Conservation (phyloP, 495 filamentous ascomycete species). For the Xylaria nigripes region DNA sequence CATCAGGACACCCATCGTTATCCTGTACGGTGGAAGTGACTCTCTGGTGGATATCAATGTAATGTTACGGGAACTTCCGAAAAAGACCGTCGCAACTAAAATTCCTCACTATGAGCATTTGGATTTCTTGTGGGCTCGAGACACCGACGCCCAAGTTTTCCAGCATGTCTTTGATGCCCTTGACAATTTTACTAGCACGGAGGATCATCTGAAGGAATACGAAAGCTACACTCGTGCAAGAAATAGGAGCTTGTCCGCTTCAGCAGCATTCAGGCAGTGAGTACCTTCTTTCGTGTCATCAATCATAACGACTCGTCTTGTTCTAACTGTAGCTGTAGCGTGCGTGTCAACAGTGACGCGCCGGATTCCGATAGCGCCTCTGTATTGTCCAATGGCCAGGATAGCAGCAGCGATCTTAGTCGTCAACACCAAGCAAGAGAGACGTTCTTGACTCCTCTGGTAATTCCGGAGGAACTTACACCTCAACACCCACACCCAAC, state of each 20-base stretch:
- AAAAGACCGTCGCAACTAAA: slow-evolving; percentile 71
- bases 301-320: background rate
- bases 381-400: slow-evolving; percentile 16
- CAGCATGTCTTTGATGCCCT: slow-evolving; percentile 83
- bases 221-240: slow-evolving; percentile 37
- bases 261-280: slow-evolving; percentile 21
- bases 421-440: slow-evolving; percentile 16
- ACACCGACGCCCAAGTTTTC: slow-evolving; percentile 79
- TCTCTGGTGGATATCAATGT: slow-evolving; percentile 90
- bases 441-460: slow-evolving; percentile 1
- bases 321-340: slow-evolving; percentile 5
- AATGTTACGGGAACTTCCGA: slow-evolving; percentile 82
- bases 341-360: slow-evolving; percentile 18
- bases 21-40: slow-evolving; percentile 88
- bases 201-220: slow-evolving; percentile 45
- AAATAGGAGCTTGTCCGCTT: slow-evolving; percentile 26
- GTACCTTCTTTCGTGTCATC: background rate
- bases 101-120: slow-evolving; percentile 92
- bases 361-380: slow-evolving; percentile 21
- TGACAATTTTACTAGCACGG: slow-evolving; percentile 51
- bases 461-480: background rate
- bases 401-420: slow-evolving; percentile 2
- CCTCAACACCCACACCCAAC: slow-evolving; percentile 1
- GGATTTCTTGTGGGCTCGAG: slow-evolving; percentile 91
- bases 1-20: slow-evolving; percentile 89